These are phyloP conservation scores for Quercus suber DNA, from an alignment of 306 rosid genomes.

Conservation along the genomic window DNA sequence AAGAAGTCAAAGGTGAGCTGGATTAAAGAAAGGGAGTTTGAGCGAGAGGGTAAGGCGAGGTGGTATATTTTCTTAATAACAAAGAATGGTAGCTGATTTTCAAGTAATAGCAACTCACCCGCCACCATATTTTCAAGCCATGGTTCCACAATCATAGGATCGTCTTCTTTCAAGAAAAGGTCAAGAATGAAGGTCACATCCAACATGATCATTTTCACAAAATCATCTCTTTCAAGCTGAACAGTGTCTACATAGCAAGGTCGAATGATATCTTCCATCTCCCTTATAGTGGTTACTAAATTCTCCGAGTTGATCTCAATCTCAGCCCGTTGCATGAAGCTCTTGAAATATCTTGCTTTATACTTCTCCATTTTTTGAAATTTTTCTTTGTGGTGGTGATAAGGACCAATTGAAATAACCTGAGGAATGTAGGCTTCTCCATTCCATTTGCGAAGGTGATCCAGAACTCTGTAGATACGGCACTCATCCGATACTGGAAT, in stretches of 20 bases:
- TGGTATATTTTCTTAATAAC: slow-evolving; percentile 5
- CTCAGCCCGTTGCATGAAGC: not conserved
- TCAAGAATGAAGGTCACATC: slow-evolving; percentile 29
- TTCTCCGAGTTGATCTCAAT: not conserved
- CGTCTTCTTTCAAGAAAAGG: not conserved
- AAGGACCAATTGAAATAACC: no score
- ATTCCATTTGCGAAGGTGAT: slow-evolving; percentile 5
- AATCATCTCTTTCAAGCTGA: not conserved
- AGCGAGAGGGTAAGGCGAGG: not conserved
- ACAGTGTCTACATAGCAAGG: not conserved
- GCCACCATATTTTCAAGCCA: not conserved
- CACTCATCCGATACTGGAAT: not conserved
- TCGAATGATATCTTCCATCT: not conserved
- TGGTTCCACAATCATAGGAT: not conserved
- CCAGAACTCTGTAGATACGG: slow-evolving; percentile 33
- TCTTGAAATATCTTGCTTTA: not conserved
- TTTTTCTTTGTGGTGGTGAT: no score
- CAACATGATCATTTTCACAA: slow-evolving; percentile 17
- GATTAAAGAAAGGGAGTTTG: slow-evolving; percentile 4
- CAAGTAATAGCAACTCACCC: slow-evolving; percentile 25
- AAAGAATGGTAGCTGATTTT: slow-evolving; percentile 24
- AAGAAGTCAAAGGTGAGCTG: slow-evolving; percentile 18
- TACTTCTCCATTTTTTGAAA: no score
- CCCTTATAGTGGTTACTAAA: not conserved
- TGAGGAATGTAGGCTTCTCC: no score